These are phyloP conservation scores for Bimuria novae-zelandiae DNA, from an alignment of 2,329 filamentous ascomycete genomes.

Conservation along the genomic window DNA sequence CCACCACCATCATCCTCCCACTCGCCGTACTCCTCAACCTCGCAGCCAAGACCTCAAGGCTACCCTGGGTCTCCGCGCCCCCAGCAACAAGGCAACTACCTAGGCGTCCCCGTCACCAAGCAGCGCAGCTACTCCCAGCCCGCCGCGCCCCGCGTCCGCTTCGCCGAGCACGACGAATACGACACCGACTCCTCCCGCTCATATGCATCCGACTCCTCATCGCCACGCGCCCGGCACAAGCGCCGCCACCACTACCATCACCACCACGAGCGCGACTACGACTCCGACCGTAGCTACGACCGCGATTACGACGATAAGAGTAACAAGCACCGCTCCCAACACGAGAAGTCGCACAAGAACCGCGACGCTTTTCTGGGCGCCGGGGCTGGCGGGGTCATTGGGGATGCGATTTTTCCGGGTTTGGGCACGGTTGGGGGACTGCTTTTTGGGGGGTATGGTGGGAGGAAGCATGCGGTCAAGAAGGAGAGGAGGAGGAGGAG, in stretches of 20 bases:
- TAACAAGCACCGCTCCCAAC: too few species aligned
- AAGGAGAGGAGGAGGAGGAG: conserved; percentile 33
- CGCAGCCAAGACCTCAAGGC: conserved; percentile 21
- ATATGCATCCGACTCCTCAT: conserved; percentile 23
- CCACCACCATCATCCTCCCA: conserved; percentile 15
- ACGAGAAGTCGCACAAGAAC: conserved; percentile 26
- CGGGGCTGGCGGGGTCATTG: conserved; percentile 50
- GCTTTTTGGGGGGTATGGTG: conserved; percentile 49
- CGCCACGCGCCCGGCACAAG: conserved; percentile 20
- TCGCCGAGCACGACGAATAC: conserved; percentile 31
- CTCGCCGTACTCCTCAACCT: conserved; percentile 10
- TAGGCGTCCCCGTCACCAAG: conserved; percentile 33
- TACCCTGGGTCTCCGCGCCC: conserved; percentile 20
- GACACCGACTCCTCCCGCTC: conserved; percentile 21
- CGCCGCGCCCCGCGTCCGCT: conserved; percentile 29
- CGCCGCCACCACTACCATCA: conserved; percentile 19
- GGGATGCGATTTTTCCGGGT: conserved; percentile 52
- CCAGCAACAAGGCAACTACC: conserved; percentile 24
- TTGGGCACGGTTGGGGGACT: conserved; percentile 47
- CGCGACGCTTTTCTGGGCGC: conserved; percentile 52
- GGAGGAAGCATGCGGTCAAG: conserved; percentile 47
- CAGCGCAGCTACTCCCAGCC: conserved; percentile 39
- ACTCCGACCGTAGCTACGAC: too few species aligned
- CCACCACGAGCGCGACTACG: conserved; percentile 13
- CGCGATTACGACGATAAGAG: too few species aligned